Evolutionary conservation across 2,329 filamentous ascomycete genomes (phyloP).

Genomic region (Fusarium dlaminii): DNA sequence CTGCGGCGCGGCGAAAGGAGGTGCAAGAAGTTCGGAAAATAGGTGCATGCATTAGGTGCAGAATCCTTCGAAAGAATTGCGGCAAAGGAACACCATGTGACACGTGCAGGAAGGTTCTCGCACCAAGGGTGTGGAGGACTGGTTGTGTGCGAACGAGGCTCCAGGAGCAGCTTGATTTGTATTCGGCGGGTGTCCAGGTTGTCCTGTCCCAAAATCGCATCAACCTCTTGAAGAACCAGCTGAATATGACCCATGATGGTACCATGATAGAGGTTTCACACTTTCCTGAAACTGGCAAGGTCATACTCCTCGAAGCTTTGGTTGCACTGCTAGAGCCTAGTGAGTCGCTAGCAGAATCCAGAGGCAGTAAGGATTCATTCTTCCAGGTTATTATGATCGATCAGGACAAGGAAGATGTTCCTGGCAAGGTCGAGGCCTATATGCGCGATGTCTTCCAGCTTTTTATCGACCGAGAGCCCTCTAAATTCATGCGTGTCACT

Average conservation of each 20-base stretch:
- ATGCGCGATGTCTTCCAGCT: conserved; percentile 66
- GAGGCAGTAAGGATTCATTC: conserved; percentile 47
- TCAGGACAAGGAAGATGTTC: conserved; percentile 68
- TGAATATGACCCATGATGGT: conserved; percentile 59
- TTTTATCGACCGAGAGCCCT: conserved; percentile 68
- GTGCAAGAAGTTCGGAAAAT: conserved; percentile 72
- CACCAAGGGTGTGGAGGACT: conserved; percentile 71
- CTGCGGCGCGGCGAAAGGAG: conserved; percentile 67
- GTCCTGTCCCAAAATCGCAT: conserved; percentile 69
- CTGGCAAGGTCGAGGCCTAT: conserved; percentile 67
- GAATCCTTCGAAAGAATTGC: conserved; percentile 73
- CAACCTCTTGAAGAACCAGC: conserved; percentile 62
- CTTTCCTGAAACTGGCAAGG: conserved; percentile 62
- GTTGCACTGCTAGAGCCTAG: conserved; percentile 49
- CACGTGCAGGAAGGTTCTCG: conserved; percentile 70
- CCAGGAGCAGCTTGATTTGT: conserved; percentile 69
- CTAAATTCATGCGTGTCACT: conserved; percentile 67
- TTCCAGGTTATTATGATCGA: conserved; percentile 65
- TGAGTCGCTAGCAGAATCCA: conserved; percentile 48
- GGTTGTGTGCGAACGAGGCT: conserved; percentile 71
- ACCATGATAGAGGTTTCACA: conserved; percentile 67
- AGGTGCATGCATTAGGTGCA: conserved; percentile 72
- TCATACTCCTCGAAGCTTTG: conserved; percentile 51
- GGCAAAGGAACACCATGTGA: conserved; percentile 71
- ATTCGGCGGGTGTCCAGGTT: conserved; percentile 70